A percentile compares a stretch with the other conserved stretches of the same genome.
Evolutionary conservation across 495 filamentous ascomycete genomes (phyloP).

Genomic region (Penicillium pancosmium): DNA sequence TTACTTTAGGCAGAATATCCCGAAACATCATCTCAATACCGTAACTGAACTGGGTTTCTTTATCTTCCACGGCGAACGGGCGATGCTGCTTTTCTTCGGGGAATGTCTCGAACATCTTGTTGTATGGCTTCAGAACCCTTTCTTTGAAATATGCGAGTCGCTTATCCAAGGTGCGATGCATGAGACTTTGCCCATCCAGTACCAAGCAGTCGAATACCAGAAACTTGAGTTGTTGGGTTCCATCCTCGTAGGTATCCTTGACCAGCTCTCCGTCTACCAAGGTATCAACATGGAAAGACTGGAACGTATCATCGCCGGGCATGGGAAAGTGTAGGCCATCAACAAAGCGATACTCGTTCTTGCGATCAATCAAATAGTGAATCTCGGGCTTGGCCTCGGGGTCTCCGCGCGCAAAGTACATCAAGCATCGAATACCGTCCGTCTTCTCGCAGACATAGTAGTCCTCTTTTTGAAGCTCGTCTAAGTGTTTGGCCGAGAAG

Average conservation of each 20-base stretch:
- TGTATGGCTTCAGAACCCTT: slow-evolving; percentile 78
- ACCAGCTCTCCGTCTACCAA: slow-evolving; percentile 94
- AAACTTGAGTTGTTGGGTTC: slow-evolving; percentile 70
- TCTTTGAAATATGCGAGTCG: slow-evolving; percentile 84
- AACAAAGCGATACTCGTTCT: slow-evolving; percentile 93
- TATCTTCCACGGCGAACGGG: slow-evolving; percentile 80
- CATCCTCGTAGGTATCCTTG: slow-evolving; percentile 67
- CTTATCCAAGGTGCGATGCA: slow-evolving; percentile 81
- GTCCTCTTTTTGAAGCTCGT: slow-evolving; percentile 76
- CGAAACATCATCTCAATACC: slow-evolving; percentile 89
- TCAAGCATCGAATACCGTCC: slow-evolving; percentile 90
- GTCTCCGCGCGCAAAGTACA: slow-evolving; percentile 73
- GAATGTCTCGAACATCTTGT: slow-evolving; percentile 65
- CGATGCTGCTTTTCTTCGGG: slow-evolving; percentile 70
- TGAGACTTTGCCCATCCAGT: slow-evolving; percentile 73
- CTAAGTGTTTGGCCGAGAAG: slow-evolving; percentile 76
- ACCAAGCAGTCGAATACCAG: slow-evolving; percentile 92
- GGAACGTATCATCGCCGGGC: slow-evolving; percentile 56
- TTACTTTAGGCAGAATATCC: slow-evolving; percentile 76
- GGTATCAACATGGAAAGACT: slow-evolving; percentile 74
- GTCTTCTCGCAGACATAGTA: slow-evolving; percentile 99
- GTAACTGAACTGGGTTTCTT: slow-evolving; percentile 85
- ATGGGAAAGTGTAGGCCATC: slow-evolving; percentile 79
- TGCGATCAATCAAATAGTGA: slow-evolving; percentile 90
- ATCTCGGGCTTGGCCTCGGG: slow-evolving; percentile 55